These are phyloP conservation scores for Millerago galiae DNA, from an alignment of 805 yeast species.

Conservation along the genomic window DNA sequence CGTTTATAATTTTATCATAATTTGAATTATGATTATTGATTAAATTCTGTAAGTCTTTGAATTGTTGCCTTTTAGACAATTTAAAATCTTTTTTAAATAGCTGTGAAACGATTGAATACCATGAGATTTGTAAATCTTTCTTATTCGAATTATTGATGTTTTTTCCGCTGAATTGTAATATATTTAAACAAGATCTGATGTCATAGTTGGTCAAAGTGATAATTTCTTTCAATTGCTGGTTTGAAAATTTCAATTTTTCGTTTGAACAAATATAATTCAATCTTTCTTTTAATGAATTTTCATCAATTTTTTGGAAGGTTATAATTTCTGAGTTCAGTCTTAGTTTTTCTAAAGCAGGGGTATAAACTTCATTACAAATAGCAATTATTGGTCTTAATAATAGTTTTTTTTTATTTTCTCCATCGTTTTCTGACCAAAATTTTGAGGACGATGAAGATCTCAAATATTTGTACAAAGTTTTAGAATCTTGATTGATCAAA, in stretches of 20 bases:
- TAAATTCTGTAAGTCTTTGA: slow-evolving; percentile 38
- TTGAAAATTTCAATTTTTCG: slow-evolving; percentile 47
- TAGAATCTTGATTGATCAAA: slow-evolving; percentile 49
- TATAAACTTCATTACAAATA: slow-evolving; percentile 82
- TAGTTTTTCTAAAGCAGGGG: slow-evolving; percentile 66
- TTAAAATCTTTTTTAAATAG: slow-evolving; percentile 51
- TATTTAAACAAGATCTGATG: slow-evolving; percentile 77
- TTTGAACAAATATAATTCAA: slow-evolving; percentile 43
- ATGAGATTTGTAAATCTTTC: slow-evolving; percentile 59
- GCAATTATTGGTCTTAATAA: slow-evolving; percentile 84
- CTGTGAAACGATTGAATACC: slow-evolving; percentile 60
- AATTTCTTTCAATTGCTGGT: slow-evolving; percentile 53
- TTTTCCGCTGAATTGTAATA: slow-evolving; percentile 55
- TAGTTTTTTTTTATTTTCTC: slow-evolving; percentile 33
- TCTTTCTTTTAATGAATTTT: slow-evolving; percentile 38
- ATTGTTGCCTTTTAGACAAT: slow-evolving; percentile 39
- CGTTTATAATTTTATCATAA: slow-evolving; percentile 59
- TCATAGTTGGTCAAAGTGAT: slow-evolving; percentile 74
- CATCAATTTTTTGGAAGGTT: slow-evolving; percentile 53
- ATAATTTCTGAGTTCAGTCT: slow-evolving; percentile 71
- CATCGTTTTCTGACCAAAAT: slow-evolving; percentile 19
- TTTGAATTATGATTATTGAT: slow-evolving; percentile 39
- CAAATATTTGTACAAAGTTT: slow-evolving; percentile 36
- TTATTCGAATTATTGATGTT: slow-evolving; percentile 16
- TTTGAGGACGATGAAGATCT: slow-evolving; percentile 20